Evolutionary conservation across 129 eudicot genomes (phyloP).

Genomic region (Heracleum sosnowskyi): DNA sequence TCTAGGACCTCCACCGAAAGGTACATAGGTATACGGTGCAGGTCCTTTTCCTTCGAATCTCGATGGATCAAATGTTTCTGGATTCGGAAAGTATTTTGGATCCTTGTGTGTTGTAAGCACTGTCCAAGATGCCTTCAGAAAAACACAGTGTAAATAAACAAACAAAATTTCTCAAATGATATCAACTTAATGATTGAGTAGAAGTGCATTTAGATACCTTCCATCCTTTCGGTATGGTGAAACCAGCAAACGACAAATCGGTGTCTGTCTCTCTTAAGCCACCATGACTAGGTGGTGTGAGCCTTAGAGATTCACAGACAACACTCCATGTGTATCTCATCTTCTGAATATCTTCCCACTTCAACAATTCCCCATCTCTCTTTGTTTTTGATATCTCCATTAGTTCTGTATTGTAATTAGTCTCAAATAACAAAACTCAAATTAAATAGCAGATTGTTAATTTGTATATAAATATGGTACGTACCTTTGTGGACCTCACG

Average conservation of each 20-base stretch:
- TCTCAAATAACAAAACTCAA: no score
- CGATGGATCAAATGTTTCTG: constrained; percentile 2
- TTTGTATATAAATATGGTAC: no score
- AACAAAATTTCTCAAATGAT: no score
- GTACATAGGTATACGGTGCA: constrained; percentile 5
- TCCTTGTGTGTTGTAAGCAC: constrained; percentile 1
- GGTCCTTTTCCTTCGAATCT: constrained; percentile 12
- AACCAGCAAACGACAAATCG: constrained; percentile 1
- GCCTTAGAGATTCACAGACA: constrained; percentile 8
- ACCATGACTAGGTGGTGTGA: constrained; percentile 4
- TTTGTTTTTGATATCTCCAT: constrained; percentile 7
- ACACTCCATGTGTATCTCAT: constrained; percentile 5
- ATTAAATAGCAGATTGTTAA: no score
- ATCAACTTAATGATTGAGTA: no score
- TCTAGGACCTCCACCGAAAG: constrained; percentile 6
- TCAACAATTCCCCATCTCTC: background rate
- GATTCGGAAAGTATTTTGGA: background rate
- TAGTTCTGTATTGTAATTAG: background rate
- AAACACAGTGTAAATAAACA: background rate
- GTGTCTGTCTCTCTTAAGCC: constrained; percentile 3
- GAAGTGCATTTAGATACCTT: background rate
- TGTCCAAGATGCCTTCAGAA: background rate
- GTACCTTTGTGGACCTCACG: constrained; percentile 30
- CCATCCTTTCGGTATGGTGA: constrained; percentile 10
- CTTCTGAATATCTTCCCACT: constrained; percentile 10